These are phyloP conservation scores for Dendrostoma leiphaemia DNA, from an alignment of 2,329 filamentous ascomycete genomes.

Conservation along the genomic window DNA sequence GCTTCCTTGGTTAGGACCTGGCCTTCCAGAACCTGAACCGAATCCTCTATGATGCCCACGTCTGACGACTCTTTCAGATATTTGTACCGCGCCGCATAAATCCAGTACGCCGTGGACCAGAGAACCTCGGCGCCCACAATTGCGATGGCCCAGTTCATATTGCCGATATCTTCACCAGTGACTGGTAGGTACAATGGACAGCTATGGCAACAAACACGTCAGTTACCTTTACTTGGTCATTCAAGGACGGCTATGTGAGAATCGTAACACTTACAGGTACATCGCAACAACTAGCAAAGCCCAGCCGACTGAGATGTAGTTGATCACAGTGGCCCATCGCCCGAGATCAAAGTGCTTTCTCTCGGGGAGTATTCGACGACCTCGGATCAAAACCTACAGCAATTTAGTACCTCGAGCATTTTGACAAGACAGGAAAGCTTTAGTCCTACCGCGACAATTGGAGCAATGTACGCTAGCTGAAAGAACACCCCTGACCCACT, in stretches of 20 bases:
- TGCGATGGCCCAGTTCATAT: slow-evolving; percentile 1
- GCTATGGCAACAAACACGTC: not conserved
- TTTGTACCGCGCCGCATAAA: not conserved
- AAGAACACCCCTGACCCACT: slow-evolving; percentile 1
- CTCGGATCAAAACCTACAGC: not conserved
- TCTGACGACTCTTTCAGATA: not conserved
- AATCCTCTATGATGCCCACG: not conserved
- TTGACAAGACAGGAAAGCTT: not conserved
- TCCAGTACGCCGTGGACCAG: not conserved
- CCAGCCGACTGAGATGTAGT: not conserved
- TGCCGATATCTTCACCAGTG: not conserved
- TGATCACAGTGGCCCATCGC: not conserved
- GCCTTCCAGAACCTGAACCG: not conserved
- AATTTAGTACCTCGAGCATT: not conserved
- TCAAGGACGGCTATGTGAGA: not conserved
- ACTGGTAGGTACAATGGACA: not conserved
- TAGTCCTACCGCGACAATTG: not conserved
- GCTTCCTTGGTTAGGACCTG: too few species aligned
- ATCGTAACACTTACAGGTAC: not conserved
- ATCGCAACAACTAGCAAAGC: not conserved
- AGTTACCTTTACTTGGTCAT: too few species aligned
- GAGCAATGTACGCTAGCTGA: not conserved
- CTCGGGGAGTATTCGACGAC: not conserved
- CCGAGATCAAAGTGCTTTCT: slow-evolving; percentile 2
- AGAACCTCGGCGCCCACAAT: slow-evolving; percentile 1